Base-by-base conservation (phyloP, 371 early-diverging fungal species). In the Mortierella sp. region DNA sequence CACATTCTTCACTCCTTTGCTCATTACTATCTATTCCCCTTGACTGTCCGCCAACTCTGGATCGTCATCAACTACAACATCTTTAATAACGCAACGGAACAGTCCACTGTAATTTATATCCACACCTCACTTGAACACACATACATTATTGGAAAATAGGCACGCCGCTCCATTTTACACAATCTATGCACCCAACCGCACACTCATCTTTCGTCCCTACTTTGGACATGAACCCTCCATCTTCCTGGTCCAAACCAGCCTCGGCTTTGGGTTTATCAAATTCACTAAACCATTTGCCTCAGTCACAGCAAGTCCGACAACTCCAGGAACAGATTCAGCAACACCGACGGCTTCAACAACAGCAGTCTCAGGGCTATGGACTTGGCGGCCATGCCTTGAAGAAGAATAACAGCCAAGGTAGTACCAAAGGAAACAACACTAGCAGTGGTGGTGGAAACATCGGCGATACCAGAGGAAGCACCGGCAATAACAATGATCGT, bases 281-380 rank as follows among this genome's bases (percentile, higher is more conserved):
- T 64, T 67, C 73, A 2, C 53, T 79, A 56, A 58, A 63, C 31
- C 80, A 79, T 35, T 67, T 79, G 2, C 70, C 80, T 28, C 80
- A 79, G 31, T 62, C 74, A 3, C 74, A 79, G 61, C 74, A 73
- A 28, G 68, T 79, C 45, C 70, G 72, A 12, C 74, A 73, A 19
- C 61, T 79, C n/a, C 80, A 79, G 49, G 70, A 79, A 42, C 80
- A 79, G 68, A 79, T 79, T 56, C 74, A 79, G 28, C 80, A 74
- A 10, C 80, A 79, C 37, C 74, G 70, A 12, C 66, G 73, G 31
- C 56, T 79, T 15, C 80, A 79, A 35, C 80, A 74, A 15, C 80
- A 69, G 58, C 66, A 70, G 29, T 70, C 80, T 15, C 64, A 70
- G 26, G 59, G 71, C 37, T 70, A 76, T 32, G 66, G 67, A 17